Evolutionary conservation across 768 basidiomycete genomes (phyloP), one percentile per base, ranked within the genome.

Genomic region (Mycena galopus): DNA sequence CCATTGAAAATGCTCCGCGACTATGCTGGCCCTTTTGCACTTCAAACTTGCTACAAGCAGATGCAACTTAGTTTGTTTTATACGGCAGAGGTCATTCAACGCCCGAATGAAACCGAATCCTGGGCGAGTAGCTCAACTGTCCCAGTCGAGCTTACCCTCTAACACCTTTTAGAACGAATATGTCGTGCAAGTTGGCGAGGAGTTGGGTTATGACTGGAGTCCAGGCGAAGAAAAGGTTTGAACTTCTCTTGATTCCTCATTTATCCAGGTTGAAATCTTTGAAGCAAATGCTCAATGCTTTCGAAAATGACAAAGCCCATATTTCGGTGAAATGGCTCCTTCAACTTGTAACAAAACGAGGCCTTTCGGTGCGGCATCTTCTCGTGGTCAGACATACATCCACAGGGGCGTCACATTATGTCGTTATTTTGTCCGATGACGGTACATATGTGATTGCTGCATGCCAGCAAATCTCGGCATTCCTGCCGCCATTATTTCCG

Each of bases 21-120:
- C 14, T 62, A 79, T 73, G 77, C 67, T 27, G 81, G 81, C 2
- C 80, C 81, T 1, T 82, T 73, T 65, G 81, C 81, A 1, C 64
- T 83, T 1, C 76, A 83, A 51, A 78, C n/a, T 7, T 76, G 74
- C 53, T 82, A 71, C 55, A 62, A 72, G 23, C 75, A 85, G 55
- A 84, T 85, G 82, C 67, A 79, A 63, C 17, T 74, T 17, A 79
- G 79, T 39, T 33, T 82, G 25, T 83, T 72, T 53, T 84, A 84
- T 71, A 32, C 37, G 0, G 77, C 79, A 3, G 72, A 78, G 53
- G 64, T 75, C 1, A 5, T 83, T 0, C 77, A 77, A 27, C 71
- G 62, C 11, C 83, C 82, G 4, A 61, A 73, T 0, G 80, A 80
- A 19, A 37, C n/a, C 21, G 10, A 21, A 1, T 47, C 44, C 19